Conservation (phyloP, 2,329 filamentous ascomycete species). For the Colletotrichum coccodes region DNA sequence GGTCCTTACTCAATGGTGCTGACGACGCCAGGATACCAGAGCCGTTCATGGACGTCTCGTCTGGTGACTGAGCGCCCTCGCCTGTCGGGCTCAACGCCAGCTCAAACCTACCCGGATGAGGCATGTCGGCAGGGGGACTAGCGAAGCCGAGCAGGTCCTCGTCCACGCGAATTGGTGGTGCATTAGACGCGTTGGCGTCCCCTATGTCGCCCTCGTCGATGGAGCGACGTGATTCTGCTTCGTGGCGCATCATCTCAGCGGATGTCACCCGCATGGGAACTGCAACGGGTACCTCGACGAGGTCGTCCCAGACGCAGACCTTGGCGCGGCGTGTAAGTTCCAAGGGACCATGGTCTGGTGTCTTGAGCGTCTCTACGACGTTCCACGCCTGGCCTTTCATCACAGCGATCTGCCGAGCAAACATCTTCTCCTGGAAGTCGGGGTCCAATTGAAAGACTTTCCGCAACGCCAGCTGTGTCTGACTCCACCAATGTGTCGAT, state of each 20-base stretch:
- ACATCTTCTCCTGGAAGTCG: constrained; percentile 99
- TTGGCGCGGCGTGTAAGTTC: constrained; percentile 90
- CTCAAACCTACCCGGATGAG: constrained; percentile 81
- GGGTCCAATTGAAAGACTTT: constrained; percentile 90
- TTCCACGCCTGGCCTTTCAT: constrained; percentile 99
- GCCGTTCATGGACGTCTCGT: constrained; percentile 40
- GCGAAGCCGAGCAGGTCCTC: constrained; percentile 78
- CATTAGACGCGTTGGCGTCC: constrained; percentile 44
- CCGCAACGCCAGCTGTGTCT: constrained; percentile 88
- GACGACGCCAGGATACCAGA: constrained; percentile 23
- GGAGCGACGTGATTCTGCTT: constrained; percentile 42
- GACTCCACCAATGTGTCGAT: constrained; percentile 95
- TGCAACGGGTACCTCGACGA: constrained; percentile 94
- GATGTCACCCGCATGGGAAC: constrained; percentile 89
- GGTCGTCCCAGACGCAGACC: constrained; percentile 97
- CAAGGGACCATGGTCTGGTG: constrained; percentile 88
- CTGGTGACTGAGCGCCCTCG: constrained; percentile 51
- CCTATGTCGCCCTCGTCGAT: constrained; percentile 93
- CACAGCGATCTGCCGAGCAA: constrained; percentile 95
- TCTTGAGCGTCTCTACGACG: constrained; percentile 96
- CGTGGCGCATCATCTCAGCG: constrained; percentile 77
- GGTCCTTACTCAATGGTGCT: constrained; percentile 19
- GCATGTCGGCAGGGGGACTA: constrained; percentile 71
- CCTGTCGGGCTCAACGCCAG: constrained; percentile 61
- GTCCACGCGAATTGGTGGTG: constrained; percentile 45